A percentile compares a stretch with the other conserved stretches of the same genome.
Conservation (phyloP, 441 rosid genomes). For the Populus trichocarpa region DNA sequence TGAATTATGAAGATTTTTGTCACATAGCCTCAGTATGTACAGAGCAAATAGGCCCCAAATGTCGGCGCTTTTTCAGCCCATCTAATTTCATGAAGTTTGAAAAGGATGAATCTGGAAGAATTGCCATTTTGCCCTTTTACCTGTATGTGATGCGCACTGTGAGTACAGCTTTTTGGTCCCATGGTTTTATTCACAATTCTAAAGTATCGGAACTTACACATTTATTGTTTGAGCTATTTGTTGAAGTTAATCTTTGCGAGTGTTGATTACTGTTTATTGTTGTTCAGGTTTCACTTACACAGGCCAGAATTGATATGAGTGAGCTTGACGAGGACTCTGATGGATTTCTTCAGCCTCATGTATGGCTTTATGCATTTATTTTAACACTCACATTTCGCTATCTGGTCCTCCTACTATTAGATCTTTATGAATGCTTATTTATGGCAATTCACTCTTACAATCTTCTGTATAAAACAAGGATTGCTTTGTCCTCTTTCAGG, state of each 20-base stretch:
- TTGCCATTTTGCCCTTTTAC: conserved; percentile 96
- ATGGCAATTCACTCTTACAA: background rate
- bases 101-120: conserved; percentile 98
- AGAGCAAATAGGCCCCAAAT: conserved; percentile 96
- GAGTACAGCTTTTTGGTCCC: conserved; percentile 26
- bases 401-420: conserved; percentile 4
- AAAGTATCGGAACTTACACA: background rate
- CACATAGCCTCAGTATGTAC: conserved; percentile 96
- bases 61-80: conserved; percentile 95
- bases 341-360: conserved; percentile 91
- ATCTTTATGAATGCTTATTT: background rate
- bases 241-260: background rate
- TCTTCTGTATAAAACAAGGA: conserved; percentile 6
- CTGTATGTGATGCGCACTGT: conserved; percentile 99
- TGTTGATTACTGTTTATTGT: conserved; percentile 15
- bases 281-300: conserved; percentile 93
- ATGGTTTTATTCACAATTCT: background rate
- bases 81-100: conserved; percentile 99
- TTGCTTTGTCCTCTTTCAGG: conserved; percentile 47
- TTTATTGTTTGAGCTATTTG: background rate
- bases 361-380: conserved; percentile 27
- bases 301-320: conserved; percentile 99
- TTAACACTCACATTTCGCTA: background rate
- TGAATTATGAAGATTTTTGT: conserved; percentile 99
- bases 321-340: conserved; percentile 99